Evolutionary conservation across 805 yeast genomes (phyloP), one percentile per base, ranked within the genome.

Genomic region (Schwanniomyces polymorphus): DNA sequence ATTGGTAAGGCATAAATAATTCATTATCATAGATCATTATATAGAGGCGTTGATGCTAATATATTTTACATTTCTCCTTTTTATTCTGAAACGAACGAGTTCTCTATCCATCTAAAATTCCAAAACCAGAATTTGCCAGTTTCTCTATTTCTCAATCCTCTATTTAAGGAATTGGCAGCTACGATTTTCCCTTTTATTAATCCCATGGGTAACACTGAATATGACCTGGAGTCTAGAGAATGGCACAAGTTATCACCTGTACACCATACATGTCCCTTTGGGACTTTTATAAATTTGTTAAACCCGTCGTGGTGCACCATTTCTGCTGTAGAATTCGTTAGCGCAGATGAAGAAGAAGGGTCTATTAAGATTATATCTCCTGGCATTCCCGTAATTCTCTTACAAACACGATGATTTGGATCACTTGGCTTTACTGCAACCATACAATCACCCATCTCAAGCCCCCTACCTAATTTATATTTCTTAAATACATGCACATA

Each of bases 221-320:
- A 94, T 0, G 89, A 81, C 54, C 99, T 74, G 4, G 97, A 89
- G 59, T 94, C 99, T 41, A 91, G 70, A 17, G 97, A 88, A 54
- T 85, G 90, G 25, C 89, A 79, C 47, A 92, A 67, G 60, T 94
- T 94, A 60, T 94, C 99, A 1, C 99, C 99, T 0, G 97, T 90
- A 3, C 91, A 85, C 98, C 98, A 94, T 41, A 89, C 88, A 66
- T 94, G 99, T 2, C 99, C 99, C 54, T 84, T 81, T 1, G 99
- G 99, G 0, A 94, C 91, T 46, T 72, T 75, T 7, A 92, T 83
- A 63, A 74, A 89, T 47, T 80, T 78, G 58, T 80, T 74, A 52
- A 61, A 74, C 7, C 76, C 78, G 50, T 74, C 78, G 45, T 72
- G 62, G 26, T 51, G 55, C 1, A 59, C 49, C 6, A 55, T 51